Percentiles rank a stretch among this genome's conserved stretches.
phyloP scores from a whole-genome alignment of 805 yeast species.

The Candida argentea region DNA sequence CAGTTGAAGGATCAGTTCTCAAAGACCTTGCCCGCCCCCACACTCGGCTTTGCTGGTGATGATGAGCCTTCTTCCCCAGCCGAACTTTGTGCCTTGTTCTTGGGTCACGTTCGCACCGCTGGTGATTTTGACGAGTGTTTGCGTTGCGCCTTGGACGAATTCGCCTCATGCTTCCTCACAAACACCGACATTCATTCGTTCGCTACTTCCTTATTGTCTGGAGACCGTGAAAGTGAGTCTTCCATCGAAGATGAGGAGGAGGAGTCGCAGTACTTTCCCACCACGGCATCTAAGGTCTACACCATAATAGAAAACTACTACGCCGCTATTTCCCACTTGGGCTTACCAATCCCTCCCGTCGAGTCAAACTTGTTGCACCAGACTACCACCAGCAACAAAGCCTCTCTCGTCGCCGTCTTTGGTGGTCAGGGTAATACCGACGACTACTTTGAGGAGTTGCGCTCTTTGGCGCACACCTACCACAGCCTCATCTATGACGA shows the following conservation, averaged over 20 bases:
- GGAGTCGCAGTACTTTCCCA: slow-evolving; percentile 35
- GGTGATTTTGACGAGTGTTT: slow-evolving; percentile 61
- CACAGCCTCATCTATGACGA: slow-evolving; percentile 57
- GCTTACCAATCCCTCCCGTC: slow-evolving; percentile 12
- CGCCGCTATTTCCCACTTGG: slow-evolving; percentile 21
- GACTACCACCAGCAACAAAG: slow-evolving; percentile 38
- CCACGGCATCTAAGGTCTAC: slow-evolving; percentile 57
- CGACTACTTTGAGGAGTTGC: slow-evolving; percentile 92
- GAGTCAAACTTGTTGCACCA: slow-evolving; percentile 51
- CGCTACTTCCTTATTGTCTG: slow-evolving; percentile 57
- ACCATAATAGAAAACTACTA: slow-evolving; percentile 70
- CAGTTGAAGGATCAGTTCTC: slow-evolving; percentile 82
- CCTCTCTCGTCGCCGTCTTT: slow-evolving; percentile 72
- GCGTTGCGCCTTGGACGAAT: slow-evolving; percentile 64
- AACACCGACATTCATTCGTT: slow-evolving; percentile 72
- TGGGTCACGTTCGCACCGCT: slow-evolving; percentile 53
- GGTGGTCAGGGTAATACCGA: slow-evolving; percentile 99
- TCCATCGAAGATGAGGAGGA: background rate
- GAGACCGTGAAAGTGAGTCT: slow-evolving; percentile 26
- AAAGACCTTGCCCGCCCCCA: slow-evolving; percentile 64
- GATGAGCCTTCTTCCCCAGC: slow-evolving; percentile 83
- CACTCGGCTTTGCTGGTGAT: slow-evolving; percentile 79
- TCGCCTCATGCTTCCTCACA: slow-evolving; percentile 71
- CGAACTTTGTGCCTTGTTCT: slow-evolving; percentile 74
- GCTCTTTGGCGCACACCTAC: slow-evolving; percentile 73